Evolutionary conservation across 306 rosid genomes (phyloP).

Genomic region (Malus orientalis): DNA sequence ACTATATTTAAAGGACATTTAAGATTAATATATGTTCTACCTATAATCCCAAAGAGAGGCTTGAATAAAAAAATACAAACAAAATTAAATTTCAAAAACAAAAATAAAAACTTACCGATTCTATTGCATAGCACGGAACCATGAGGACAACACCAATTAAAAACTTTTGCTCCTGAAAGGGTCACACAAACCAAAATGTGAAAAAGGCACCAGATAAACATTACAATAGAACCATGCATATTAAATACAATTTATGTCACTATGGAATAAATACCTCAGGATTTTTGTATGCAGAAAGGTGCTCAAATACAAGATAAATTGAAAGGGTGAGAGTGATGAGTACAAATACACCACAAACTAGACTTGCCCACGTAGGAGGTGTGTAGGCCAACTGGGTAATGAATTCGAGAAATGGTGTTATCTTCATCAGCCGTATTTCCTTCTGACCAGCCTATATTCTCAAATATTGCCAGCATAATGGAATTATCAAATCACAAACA

Average conservation of each 20-base stretch:
- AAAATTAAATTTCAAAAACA: not conserved
- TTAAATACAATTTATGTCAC: not conserved
- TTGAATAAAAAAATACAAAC: not conserved
- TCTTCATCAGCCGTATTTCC: conserved; percentile 37
- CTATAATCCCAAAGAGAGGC: not conserved
- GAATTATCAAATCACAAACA: conserved; percentile 6
- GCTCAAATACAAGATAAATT: conserved; percentile 72
- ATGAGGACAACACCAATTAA: conserved; percentile 85
- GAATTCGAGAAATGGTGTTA: conserved; percentile 16
- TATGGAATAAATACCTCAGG: conserved; percentile 57
- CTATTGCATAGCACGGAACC: conserved; percentile 97
- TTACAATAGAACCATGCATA: not conserved
- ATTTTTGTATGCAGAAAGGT: conserved; percentile 92
- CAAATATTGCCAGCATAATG: conserved; percentile 37
- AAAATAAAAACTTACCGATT: conserved; percentile 61
- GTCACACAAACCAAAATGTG: conserved; percentile 3
- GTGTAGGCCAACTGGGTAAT: conserved; percentile 29
- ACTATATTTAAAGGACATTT: too few species aligned
- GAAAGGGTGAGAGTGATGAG: conserved; percentile 65
- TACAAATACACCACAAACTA: conserved; percentile 55
- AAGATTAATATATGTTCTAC: not conserved
- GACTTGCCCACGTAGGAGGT: conserved; percentile 81
- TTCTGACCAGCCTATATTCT: conserved; percentile 16
- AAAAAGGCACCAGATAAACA: not conserved
- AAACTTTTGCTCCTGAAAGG: conserved; percentile 75